Base-by-base conservation (phyloP, 2,329 filamentous ascomycete genomes). In the Trichoderma asperellum region DNA sequence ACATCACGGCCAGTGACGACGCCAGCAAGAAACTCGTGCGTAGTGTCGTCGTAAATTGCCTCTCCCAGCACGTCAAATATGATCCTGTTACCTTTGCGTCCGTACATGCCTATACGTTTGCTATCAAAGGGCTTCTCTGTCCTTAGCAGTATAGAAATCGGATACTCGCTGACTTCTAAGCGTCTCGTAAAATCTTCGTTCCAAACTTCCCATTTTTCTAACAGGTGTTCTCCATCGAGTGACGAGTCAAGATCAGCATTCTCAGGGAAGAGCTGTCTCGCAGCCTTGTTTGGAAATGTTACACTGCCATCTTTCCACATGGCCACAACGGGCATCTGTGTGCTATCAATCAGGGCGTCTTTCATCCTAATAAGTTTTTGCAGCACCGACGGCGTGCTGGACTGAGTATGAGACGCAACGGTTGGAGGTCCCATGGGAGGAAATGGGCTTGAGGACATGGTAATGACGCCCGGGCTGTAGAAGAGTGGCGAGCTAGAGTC, bases 291-390 rank as follows among this genome's bases (percentile, higher is more conserved):
- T 4, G 91, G 89, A 55, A 93, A 89, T 0, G 88, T 89, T 58
- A 93, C 88, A 59, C 87, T 91, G 65, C 91, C 88, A 72, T 95
- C 92, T 75, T 90, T 91, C 92, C 92, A 94, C 88, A 94, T 92
- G 29, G 91, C 90, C 56, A 94, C 82, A 27, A 93, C 90, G 0
- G 92, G 92, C 76, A 92, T 89, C 71, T 88, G 86, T 32, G 92
- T 92, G 49, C 89, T 92, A 75, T 93, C 91, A 7, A 95, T 81
- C 24, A 94, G 83, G 0, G 91, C 91, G 76, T 94, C 91, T 77
- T 94, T 94, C 81, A 95, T 88, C 62, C 89, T 83, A 8, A 87
- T 88, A 67, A 92, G 87, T 76, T 94, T 95, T 74, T 92, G 89
- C 29, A 93, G 84, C 14, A 91, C 82, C 0, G 91, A 91, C 0